Evolutionary conservation across 805 yeast species (phyloP).

Genomic region (Zygosaccharomyces bisporus): DNA sequence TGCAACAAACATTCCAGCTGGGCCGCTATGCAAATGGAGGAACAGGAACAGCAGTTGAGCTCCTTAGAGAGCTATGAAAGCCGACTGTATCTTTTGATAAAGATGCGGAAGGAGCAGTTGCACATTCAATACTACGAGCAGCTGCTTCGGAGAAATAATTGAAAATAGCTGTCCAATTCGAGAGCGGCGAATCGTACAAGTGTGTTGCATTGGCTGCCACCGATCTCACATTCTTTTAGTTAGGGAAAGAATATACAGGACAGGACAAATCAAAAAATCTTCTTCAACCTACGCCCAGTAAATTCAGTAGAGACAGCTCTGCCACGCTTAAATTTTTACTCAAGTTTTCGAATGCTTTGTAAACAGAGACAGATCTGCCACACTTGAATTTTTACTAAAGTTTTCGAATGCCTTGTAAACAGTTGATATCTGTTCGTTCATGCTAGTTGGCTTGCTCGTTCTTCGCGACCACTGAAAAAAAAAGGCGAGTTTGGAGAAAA

Average conservation of each 20-base stretch:
- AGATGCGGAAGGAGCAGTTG: slow-evolving; percentile 30
- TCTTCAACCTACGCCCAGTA: no score
- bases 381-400: neutral
- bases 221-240: no score
- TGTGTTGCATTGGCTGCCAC: neutral
- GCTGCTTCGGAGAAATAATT: slow-evolving; percentile 9
- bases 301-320: neutral
- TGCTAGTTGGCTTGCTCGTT: neutral
- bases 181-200: neutral
- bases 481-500: neutral
- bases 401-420: no score
- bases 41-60: slow-evolving; percentile 23
- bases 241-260: no score
- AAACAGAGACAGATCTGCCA: neutral
- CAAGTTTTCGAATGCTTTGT: no score
- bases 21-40: slow-evolving; percentile 25
- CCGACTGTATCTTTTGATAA: slow-evolving; percentile 24
- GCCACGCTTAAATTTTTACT: neutral
- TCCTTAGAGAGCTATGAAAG: slow-evolving; percentile 25
- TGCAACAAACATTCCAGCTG: slow-evolving; percentile 34
- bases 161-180: neutral
- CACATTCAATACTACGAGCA: slow-evolving; percentile 29
- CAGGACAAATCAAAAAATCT: no score
- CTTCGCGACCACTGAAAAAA: neutral
- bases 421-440: no score